These are phyloP conservation scores for Phtheirospermum japonicum DNA, from an alignment of 257 asterid species.

Conservation along the genomic window DNA sequence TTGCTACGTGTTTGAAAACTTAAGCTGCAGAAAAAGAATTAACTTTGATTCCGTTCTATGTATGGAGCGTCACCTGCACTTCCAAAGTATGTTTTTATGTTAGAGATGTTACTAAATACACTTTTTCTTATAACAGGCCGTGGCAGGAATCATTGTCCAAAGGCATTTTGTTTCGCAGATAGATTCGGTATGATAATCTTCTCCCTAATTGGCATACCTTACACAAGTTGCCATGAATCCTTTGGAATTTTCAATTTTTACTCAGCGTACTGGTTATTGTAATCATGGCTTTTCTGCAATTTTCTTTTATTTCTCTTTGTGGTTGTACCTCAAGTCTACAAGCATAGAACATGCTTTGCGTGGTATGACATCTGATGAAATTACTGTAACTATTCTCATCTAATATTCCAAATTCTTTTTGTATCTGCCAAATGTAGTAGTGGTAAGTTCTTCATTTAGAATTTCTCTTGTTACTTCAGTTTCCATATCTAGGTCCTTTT, in stretches of 20 bases:
- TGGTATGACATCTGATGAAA: conserved; percentile 10
- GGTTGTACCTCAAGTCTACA: background rate
- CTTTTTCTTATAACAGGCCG: conserved; percentile 52
- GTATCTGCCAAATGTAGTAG: conserved; percentile 10
- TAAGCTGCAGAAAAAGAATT: conserved; percentile 10
- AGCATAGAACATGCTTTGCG: background rate
- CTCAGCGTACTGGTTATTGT: background rate
- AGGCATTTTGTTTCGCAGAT: conserved; percentile 84
- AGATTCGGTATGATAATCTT: conserved; percentile 61
- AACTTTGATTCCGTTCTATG: background rate
- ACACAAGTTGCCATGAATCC: conserved; percentile 21
- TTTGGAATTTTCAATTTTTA: background rate
- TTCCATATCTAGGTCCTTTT: background rate
- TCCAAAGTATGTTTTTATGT: conserved; percentile 1
- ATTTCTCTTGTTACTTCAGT: conserved; percentile 3
- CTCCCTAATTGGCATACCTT: conserved; percentile 7
- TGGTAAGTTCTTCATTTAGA: background rate
- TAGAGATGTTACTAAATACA: conserved; percentile 20
- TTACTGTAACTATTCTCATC: conserved; percentile 10
- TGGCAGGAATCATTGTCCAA: conserved; percentile 72
- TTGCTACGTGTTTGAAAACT: background rate
- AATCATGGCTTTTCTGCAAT: background rate
- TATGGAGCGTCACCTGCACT: conserved; percentile 6
- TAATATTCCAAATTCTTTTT: background rate
- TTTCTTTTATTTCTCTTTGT: background rate